Evolutionary conservation across 805 yeast species (phyloP).

Genomic region (Torulaspora delbrueckii): DNA sequence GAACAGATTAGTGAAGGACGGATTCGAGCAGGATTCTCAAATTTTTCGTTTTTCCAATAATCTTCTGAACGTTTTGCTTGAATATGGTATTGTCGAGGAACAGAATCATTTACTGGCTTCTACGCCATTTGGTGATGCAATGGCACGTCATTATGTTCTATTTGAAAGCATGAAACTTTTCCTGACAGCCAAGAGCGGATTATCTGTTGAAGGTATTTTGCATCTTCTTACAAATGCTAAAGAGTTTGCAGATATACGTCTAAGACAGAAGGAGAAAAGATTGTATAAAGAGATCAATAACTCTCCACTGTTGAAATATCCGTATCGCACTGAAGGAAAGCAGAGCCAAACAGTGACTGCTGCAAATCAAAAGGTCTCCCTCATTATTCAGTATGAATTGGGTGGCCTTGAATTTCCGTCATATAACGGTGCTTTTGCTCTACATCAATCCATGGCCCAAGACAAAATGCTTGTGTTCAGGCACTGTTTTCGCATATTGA

Average conservation of each 20-base stretch:
- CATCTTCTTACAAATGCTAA: slow-evolving; percentile 34
- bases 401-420: slow-evolving; percentile 47
- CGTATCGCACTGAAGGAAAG: slow-evolving; percentile 32
- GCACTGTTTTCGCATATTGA: slow-evolving; percentile 40
- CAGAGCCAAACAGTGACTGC: slow-evolving; percentile 25
- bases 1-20: slow-evolving; percentile 18
- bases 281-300: slow-evolving; percentile 42
- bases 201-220: slow-evolving; percentile 22
- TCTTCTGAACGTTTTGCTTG: slow-evolving; percentile 34
- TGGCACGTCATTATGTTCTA: slow-evolving; percentile 46
- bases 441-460: slow-evolving; percentile 39
- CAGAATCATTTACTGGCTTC: slow-evolving; percentile 22
- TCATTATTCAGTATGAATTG: slow-evolving; percentile 46
- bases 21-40: slow-evolving; percentile 29
- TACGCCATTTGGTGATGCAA: slow-evolving; percentile 43
- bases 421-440: slow-evolving; percentile 39
- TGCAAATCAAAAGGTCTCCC: slow-evolving; percentile 37
- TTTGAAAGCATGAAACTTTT: slow-evolving; percentile 42
- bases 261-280: slow-evolving; percentile 43
- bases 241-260: slow-evolving; percentile 40
- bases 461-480: slow-evolving; percentile 44
- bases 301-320: slow-evolving; percentile 38
- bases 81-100: slow-evolving; percentile 31
- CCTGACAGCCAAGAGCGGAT: slow-evolving; percentile 18
- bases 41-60: slow-evolving; percentile 35